Percentiles rank a stretch among this genome's conserved stretches.
Evolutionary conservation across 1,139 yeast species (phyloP).

Genomic region (Magnusiomyces paraingens): DNA sequence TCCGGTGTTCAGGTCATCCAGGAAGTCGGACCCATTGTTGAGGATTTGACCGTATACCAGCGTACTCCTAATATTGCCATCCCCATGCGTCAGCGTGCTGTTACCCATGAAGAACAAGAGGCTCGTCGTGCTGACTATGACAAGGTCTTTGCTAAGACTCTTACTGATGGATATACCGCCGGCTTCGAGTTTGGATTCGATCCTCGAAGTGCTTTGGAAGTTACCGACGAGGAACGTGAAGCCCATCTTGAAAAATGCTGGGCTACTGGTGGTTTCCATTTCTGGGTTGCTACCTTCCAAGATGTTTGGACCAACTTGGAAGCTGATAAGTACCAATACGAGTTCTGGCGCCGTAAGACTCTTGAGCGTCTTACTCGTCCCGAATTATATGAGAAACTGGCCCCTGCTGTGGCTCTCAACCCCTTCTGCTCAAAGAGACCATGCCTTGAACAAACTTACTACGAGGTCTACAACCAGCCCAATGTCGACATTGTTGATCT

Average conservation of each 20-base stretch:
- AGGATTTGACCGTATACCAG: constrained; percentile 25
- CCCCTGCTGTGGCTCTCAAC: constrained; percentile 27
- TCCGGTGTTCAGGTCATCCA: constrained; percentile 41
- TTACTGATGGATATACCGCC: constrained; percentile 15
- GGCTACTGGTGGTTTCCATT: constrained; percentile 25
- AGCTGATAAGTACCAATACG: constrained; percentile 25
- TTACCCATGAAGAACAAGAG: constrained; percentile 12
- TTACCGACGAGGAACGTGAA: constrained; percentile 23
- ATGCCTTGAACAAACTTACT: constrained; percentile 24
- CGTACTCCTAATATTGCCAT: constrained; percentile 27
- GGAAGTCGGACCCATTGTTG: constrained; percentile 23
- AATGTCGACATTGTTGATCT: constrained; percentile 29
- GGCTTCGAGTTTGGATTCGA: constrained; percentile 22
- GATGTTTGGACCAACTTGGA: constrained; percentile 23
- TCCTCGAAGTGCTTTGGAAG: constrained; percentile 16
- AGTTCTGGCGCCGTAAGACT: constrained; percentile 27
- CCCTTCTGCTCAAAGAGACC: constrained; percentile 32
- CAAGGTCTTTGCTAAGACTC: constrained; percentile 18
- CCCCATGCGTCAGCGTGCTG: constrained; percentile 25
- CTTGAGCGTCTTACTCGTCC: constrained; percentile 26
- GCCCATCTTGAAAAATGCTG: constrained; percentile 20
- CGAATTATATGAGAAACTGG: constrained; percentile 23
- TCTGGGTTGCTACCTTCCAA: constrained; percentile 25
- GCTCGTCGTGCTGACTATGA: constrained; percentile 16
- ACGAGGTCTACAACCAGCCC: constrained; percentile 28